Percentiles rank a stretch among this genome's conserved stretches.
phyloP scores from a whole-genome alignment of 768 basidiomycete species.

The Lepiota venenata region DNA sequence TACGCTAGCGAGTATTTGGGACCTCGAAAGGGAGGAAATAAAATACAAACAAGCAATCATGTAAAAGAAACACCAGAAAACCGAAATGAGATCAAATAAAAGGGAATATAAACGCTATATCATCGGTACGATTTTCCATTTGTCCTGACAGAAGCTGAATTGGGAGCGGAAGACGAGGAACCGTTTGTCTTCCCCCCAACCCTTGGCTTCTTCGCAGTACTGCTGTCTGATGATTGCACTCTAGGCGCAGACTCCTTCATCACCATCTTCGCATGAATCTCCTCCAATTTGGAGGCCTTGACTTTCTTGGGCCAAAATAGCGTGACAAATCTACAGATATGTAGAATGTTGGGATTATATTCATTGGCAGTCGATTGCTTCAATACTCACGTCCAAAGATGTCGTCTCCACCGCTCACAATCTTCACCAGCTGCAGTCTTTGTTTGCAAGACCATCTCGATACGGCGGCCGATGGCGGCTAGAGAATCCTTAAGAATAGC shows the following conservation, averaged over 20 bases:
- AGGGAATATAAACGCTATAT: conserved; percentile 20
- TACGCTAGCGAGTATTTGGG: neutral
- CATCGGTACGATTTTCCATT: conserved; percentile 64
- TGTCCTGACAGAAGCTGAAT: conserved; percentile 41
- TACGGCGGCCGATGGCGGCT: conserved; percentile 88
- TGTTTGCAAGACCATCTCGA: conserved; percentile 74
- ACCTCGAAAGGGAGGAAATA: conserved; percentile 8
- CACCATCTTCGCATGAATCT: conserved; percentile 96
- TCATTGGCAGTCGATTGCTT: neutral
- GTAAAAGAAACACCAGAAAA: conserved; percentile 14
- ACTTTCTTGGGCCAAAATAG: conserved; percentile 98
- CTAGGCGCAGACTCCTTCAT: conserved; percentile 78
- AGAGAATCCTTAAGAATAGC: conserved; percentile 94
- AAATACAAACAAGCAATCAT: conserved; percentile 14
- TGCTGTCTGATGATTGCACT: conserved; percentile 43
- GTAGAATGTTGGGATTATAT: neutral
- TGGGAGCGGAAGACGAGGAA: conserved; percentile 36
- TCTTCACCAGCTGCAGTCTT: conserved; percentile 83
- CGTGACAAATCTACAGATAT: conserved; percentile 72
- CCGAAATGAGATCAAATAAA: conserved; percentile 17
- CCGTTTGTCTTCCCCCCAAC: conserved; percentile 56
- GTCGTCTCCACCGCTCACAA: conserved; percentile 82
- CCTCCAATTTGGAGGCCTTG: conserved; percentile 88
- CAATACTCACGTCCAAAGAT: conserved; percentile 90
- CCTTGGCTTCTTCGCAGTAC: conserved; percentile 57